phyloP scores from a whole-genome alignment of 106 monocot genomes.

The Platanthera zijinensis region DNA sequence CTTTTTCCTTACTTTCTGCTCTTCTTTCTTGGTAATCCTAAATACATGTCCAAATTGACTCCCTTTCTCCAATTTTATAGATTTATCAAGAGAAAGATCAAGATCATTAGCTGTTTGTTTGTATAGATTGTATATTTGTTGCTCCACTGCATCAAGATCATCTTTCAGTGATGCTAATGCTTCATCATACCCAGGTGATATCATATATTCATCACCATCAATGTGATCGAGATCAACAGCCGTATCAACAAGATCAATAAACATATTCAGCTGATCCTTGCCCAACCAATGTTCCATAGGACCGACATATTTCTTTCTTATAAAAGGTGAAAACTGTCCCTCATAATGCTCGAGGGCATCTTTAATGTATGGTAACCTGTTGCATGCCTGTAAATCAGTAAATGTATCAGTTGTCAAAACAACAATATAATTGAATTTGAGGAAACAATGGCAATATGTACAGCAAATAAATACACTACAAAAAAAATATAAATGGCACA shows the following conservation, averaged over 20 bases:
- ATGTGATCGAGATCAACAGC: conserved; percentile 77
- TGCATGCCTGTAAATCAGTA: conserved; percentile 47
- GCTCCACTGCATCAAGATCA: conserved; percentile 52
- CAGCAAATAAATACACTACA: not conserved
- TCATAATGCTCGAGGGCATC: conserved; percentile 54
- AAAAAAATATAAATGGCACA: not conserved
- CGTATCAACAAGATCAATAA: conserved; percentile 64
- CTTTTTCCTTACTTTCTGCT: conserved; percentile 93
- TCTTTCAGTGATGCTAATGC: conserved; percentile 59
- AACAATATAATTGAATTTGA: not conserved
- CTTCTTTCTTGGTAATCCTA: conserved; percentile 97
- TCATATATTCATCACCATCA: conserved; percentile 92
- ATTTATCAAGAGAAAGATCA: conserved; percentile 75
- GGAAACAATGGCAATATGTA: not conserved
- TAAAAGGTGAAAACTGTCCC: conserved; percentile 63
- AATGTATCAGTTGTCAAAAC: not conserved
- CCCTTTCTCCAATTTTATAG: conserved; percentile 82
- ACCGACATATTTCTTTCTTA: conserved; percentile 50
- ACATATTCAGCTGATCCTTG: conserved; percentile 53
- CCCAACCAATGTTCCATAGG: conserved; percentile 42
- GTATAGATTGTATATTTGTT: conserved; percentile 66
- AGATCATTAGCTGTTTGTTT: conserved; percentile 75
- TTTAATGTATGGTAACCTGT: conserved; percentile 69
- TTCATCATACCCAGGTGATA: conserved; percentile 72
- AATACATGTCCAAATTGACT: conserved; percentile 92